These are phyloP conservation scores for Pyrenophora seminiperda DNA, from an alignment of 2,329 filamentous ascomycete species.

Conservation along the genomic window DNA sequence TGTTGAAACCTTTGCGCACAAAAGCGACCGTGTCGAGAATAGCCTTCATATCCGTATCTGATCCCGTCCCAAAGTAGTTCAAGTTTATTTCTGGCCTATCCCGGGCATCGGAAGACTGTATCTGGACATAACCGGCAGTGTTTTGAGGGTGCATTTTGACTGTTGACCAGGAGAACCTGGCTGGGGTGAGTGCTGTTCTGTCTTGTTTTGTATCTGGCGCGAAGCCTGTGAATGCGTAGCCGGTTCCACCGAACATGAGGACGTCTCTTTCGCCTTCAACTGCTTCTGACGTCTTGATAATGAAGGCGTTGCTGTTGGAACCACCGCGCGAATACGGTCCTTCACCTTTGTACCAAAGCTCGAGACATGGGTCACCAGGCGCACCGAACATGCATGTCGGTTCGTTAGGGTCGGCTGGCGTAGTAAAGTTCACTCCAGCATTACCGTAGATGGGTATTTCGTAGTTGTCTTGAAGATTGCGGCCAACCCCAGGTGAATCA, in stretches of 20 bases:
- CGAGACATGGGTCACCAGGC: constrained; percentile 25
- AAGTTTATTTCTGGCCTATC: constrained; percentile 62
- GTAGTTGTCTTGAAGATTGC: constrained; percentile 34
- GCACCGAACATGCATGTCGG: constrained; percentile 26
- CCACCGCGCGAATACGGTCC: constrained; percentile 48
- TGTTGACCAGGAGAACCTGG: constrained; percentile 51
- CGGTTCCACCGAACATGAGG: constrained; percentile 56
- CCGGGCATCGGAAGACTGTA: constrained; percentile 64
- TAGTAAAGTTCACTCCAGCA: constrained; percentile 8
- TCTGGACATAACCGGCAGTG: constrained; percentile 61
- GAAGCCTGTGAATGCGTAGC: constrained; percentile 57
- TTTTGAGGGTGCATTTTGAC: constrained; percentile 68
- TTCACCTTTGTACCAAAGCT: constrained; percentile 23
- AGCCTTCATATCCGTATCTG: constrained; percentile 58
- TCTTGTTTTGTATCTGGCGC: constrained; percentile 56
- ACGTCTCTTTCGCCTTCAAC: constrained; percentile 57
- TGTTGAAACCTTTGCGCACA: constrained; percentile 62
- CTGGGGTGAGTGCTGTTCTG: constrained; percentile 27
- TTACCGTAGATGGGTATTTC: constrained; percentile 59
- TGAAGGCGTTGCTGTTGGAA: constrained; percentile 58
- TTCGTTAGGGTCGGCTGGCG: constrained; percentile 6
- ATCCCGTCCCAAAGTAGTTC: constrained; percentile 49
- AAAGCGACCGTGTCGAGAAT: constrained; percentile 60
- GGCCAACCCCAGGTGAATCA: constrained; percentile 50
- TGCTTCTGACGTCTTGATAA: constrained; percentile 48